These are phyloP conservation scores for Leishmania braziliensis DNA, from an alignment of 208 protist genomes.

Conservation along the genomic window DNA sequence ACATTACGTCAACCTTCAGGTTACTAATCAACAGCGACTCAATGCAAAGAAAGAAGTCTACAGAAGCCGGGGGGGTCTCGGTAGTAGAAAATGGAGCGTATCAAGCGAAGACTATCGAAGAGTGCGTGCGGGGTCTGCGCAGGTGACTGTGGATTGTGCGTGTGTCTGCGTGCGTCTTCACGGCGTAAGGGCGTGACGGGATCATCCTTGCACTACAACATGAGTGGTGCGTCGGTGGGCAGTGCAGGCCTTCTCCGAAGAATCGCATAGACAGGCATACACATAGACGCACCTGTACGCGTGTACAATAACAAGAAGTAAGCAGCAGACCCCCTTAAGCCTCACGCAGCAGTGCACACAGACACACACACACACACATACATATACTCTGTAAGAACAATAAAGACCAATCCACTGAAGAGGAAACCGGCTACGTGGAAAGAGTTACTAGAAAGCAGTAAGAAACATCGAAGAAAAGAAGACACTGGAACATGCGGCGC, in stretches of 20 bases:
- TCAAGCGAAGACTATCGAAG: neutral
- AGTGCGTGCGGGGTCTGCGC: neutral
- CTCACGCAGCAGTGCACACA: neutral
- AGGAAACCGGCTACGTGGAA: neutral
- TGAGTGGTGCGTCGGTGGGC: neutral
- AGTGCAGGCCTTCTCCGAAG: neutral
- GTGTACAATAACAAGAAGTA: neutral
- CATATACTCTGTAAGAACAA: neutral
- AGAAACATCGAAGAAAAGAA: neutral
- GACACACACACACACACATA: neutral
- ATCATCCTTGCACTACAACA: neutral
- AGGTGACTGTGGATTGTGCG: neutral
- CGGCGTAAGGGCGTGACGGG: neutral
- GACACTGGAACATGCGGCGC: neutral
- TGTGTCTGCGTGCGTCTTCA: neutral
- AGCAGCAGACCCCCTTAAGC: neutral
- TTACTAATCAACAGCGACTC: neutral
- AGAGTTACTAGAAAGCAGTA: neutral
- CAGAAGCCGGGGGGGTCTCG: neutral
- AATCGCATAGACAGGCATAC: too few species aligned
- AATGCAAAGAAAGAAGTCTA: constrained; percentile 4
- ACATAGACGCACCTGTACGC: neutral
- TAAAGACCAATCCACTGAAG: neutral
- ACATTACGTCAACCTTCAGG: neutral
- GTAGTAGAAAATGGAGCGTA: too few species aligned